phyloP scores from a whole-genome alignment of 352 stramenopile species.

The Phytophthora boehmeriae region DNA sequence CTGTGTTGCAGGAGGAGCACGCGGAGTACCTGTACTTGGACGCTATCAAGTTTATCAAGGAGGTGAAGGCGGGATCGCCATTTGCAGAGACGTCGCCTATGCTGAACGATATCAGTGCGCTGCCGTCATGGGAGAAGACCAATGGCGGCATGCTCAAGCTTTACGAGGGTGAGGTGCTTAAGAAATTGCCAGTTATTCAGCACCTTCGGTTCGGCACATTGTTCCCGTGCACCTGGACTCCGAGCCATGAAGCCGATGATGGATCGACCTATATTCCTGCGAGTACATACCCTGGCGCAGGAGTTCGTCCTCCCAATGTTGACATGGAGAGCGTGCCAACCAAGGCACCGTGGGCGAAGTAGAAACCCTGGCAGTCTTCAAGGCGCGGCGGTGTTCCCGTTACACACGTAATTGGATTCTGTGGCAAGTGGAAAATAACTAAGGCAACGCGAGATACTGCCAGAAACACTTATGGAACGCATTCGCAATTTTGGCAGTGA shows the following conservation, averaged over 20 bases:
- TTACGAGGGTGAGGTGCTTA: conserved; percentile 97
- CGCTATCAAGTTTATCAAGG: conserved; percentile 92
- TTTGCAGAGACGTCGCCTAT: conserved; percentile 95
- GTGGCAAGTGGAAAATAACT: neutral
- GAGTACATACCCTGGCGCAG: conserved; percentile 61
- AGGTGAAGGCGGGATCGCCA: conserved; percentile 89
- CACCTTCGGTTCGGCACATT: conserved; percentile 97
- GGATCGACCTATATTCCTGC: conserved; percentile 60
- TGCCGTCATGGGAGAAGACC: conserved; percentile 93
- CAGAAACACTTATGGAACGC: neutral
- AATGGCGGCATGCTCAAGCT: conserved; percentile 91
- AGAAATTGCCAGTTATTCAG: conserved; percentile 98
- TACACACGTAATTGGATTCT: conserved; percentile 25
- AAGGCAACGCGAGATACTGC: conserved; percentile 7
- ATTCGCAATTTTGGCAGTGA: conserved; percentile 6
- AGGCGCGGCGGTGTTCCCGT: conserved; percentile 59
- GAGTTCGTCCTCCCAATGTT: conserved; percentile 73
- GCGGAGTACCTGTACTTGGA: conserved; percentile 93
- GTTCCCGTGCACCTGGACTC: conserved; percentile 86
- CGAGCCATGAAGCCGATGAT: conserved; percentile 56
- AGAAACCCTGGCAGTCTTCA: conserved; percentile 48
- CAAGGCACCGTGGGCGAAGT: conserved; percentile 76
- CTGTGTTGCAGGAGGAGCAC: conserved; percentile 60
- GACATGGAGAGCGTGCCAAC: conserved; percentile 61
- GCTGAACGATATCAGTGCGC: conserved; percentile 92